Base-by-base conservation (phyloP, 2,329 filamentous ascomycete species). In the Corinectria fuckeliana region DNA sequence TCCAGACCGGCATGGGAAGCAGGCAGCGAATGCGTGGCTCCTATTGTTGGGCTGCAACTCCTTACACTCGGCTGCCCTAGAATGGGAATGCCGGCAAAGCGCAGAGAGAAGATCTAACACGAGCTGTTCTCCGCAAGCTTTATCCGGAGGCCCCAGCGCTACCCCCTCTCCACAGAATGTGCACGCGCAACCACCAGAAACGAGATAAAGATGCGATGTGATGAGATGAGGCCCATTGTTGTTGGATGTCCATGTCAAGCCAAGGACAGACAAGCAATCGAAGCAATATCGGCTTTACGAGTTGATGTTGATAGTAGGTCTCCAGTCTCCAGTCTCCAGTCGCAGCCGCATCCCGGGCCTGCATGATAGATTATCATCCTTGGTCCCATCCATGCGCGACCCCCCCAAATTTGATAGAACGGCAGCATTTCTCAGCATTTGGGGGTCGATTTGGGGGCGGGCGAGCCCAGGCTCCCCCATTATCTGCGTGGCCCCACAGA, bases 401-500 rank as follows among this genome's bases (percentile, higher is more conserved):
- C 45, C 60, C 66, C 67, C 67, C 64, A 69, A 67, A 60, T 64
- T 54, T 53, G 41, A 65, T 48, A 64, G 56, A 48, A 4, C 25
- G 4, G 32, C 36, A 38, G 23, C 26, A 42, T 42, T 26, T 59
- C 56, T 20, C 60, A 61, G 56, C 28, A 26, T 51, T 69, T 69
- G 67, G 65, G 67, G 62, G 65, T 58, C 14, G 34, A 21, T 38
- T 69, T 69, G 66, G 67, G 66, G 66, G 66, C 53, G 56, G 61
- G 55, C 20, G 21, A 21, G 28, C n/a, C 23, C 10, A 9, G n/a
- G 8, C 14, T 44, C 50, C 52, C 49, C 53, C 48, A 57, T 57
- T 55, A 23, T 47, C 53, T 51, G 48, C 9, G 20, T 16, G 44
- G 56, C 44, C 64, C 62, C 62, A 56, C 59, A 68, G 56, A 69